Percentiles rank a stretch among this genome's conserved stretches.
These are phyloP conservation scores for Leersia perrieri DNA, from an alignment of 176 grass and related monocot species.

Conservation along the genomic window DNA sequence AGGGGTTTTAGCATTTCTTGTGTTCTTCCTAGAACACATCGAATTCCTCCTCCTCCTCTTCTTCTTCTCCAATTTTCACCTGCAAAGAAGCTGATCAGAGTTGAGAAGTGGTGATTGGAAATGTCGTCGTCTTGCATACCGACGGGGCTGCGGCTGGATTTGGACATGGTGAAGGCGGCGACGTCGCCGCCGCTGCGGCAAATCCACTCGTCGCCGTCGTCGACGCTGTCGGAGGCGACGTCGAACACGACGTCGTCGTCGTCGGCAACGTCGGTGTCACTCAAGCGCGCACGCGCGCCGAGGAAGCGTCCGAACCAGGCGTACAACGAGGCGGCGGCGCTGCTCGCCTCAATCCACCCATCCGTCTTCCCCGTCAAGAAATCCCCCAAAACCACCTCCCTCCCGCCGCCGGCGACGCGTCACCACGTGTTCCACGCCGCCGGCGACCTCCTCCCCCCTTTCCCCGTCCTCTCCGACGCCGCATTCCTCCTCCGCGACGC, in stretches of 20 bases:
- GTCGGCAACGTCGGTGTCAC: slow-evolving; percentile 57
- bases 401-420: slow-evolving; percentile 1
- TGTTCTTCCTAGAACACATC: slow-evolving; percentile 14
- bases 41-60: not conserved
- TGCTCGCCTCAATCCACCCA: slow-evolving; percentile 82
- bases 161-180: slow-evolving; percentile 82
- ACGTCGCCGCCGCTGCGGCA: slow-evolving; percentile 52
- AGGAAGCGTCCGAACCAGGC: slow-evolving; percentile 89
- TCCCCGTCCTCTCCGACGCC: slow-evolving; percentile 64
- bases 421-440: slow-evolving; percentile 25
- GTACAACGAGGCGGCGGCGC: slow-evolving; percentile 94
- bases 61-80: no score
- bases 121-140: slow-evolving; percentile 81
- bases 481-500: slow-evolving; percentile 78
- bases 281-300: slow-evolving; percentile 75
- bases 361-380: slow-evolving; percentile 77
- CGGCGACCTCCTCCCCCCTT: slow-evolving; percentile 75
- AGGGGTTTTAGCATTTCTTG: slow-evolving; percentile 26
- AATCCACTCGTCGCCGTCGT: slow-evolving; percentile 72
- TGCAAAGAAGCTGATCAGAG: not conserved
- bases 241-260: slow-evolving; percentile 62
- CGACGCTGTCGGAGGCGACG: slow-evolving; percentile 57
- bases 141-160: slow-evolving; percentile 65
- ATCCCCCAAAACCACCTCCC: slow-evolving; percentile 44
- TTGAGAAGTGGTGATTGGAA: not conserved